These are phyloP conservation scores for Sporothrix inflata DNA, from an alignment of 2,329 filamentous ascomycete species.

Conservation along the genomic window DNA sequence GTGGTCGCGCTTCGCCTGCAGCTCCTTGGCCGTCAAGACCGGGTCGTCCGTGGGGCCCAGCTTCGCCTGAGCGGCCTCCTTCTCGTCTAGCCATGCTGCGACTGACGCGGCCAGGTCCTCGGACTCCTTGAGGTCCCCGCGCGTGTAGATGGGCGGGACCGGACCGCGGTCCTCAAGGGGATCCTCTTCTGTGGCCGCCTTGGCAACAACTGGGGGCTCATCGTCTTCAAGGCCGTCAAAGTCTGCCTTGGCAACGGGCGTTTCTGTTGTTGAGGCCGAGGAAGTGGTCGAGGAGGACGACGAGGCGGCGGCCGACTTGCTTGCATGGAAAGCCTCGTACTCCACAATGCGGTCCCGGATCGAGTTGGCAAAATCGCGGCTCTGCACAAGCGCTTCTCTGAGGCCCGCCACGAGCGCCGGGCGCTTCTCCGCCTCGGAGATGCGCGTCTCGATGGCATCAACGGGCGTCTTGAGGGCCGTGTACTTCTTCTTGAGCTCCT, in stretches of 20 bases:
- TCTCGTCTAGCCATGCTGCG: constrained; percentile 74
- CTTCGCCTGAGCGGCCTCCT: constrained; percentile 70
- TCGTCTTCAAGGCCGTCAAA: constrained; percentile 83
- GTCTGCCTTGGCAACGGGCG: constrained; percentile 50
- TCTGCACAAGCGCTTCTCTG: constrained; percentile 70
- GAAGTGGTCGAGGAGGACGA: constrained; percentile 48
- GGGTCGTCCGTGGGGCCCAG: constrained; percentile 74
- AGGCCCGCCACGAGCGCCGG: constrained; percentile 70
- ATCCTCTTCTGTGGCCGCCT: constrained; percentile 42
- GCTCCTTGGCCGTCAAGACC: constrained; percentile 71
- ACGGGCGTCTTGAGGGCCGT: constrained; percentile 78
- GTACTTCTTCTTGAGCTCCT: constrained; percentile 75
- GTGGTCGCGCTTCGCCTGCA: constrained; percentile 69
- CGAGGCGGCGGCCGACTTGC: constrained; percentile 55
- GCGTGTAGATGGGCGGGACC: constrained; percentile 68
- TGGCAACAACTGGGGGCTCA: constrained; percentile 40
- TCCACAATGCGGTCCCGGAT: constrained; percentile 72
- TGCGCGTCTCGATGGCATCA: constrained; percentile 73
- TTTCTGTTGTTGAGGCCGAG: constrained; percentile 48
- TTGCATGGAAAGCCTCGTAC: constrained; percentile 64
- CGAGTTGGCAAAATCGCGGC: constrained; percentile 68
- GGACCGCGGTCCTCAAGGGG: constrained; percentile 53
- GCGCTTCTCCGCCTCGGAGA: constrained; percentile 70
- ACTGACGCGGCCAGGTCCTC: constrained; percentile 65
- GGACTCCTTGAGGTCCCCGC: constrained; percentile 70